Evolutionary conservation across 768 basidiomycete species (phyloP).

Genomic region (Arthromyces matolae): DNA sequence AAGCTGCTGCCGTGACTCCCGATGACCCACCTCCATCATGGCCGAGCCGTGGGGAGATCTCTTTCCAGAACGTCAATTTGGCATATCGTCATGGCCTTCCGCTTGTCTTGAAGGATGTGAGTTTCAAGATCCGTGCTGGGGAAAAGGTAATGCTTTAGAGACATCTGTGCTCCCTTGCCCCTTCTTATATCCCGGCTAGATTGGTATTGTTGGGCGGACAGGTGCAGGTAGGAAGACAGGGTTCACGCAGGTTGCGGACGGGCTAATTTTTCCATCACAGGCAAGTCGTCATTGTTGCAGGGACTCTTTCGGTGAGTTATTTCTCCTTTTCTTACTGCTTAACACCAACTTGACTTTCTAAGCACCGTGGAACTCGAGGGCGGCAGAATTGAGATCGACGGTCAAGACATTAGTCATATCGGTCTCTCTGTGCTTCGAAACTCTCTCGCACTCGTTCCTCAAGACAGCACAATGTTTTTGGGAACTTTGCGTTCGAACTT

Average conservation of each 20-base stretch:
- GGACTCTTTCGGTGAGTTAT: constrained; percentile 47
- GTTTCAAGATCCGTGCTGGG: constrained; percentile 52
- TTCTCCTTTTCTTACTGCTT: neutral
- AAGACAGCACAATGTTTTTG: constrained; percentile 54
- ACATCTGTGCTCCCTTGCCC: neutral
- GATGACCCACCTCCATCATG: constrained; percentile 46
- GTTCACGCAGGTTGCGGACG: neutral
- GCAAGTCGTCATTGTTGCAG: constrained; percentile 56
- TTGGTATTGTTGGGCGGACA: constrained; percentile 47
- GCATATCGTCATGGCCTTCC: constrained; percentile 63
- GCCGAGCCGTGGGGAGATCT: constrained; percentile 50
- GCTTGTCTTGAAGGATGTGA: constrained; percentile 57
- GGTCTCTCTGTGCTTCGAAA: constrained; percentile 52
- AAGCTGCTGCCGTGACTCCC: constrained; percentile 42
- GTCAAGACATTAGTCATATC: constrained; percentile 46
- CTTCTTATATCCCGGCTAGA: constrained; percentile 19
- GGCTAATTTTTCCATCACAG: constrained; percentile 16
- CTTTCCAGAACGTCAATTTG: constrained; percentile 53
- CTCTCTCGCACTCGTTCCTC: constrained; percentile 65
- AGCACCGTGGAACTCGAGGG: constrained; percentile 58
- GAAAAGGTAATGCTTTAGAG: constrained; percentile 55
- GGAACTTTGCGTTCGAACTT: constrained; percentile 47
- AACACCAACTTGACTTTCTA: constrained; percentile 2
- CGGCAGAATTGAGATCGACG: constrained; percentile 60
- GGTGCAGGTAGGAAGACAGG: constrained; percentile 32